Percentiles rank a stretch among this genome's conserved stretches.
Evolutionary conservation across 1,284 basidiomycete genomes (phyloP).

Genomic region (Ustilago nuda): DNA sequence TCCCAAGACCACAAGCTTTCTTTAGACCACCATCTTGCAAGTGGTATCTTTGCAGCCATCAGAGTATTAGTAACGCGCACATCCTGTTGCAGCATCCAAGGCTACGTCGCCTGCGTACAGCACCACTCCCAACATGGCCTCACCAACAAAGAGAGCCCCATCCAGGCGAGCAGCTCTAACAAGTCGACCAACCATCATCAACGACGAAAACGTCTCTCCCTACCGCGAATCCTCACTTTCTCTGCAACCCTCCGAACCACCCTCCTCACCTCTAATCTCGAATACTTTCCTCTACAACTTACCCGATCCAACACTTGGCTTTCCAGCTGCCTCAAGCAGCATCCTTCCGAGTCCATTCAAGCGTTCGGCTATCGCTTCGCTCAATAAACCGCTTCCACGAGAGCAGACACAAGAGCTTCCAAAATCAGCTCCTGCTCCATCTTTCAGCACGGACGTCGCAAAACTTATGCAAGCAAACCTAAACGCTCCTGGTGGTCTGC

Average conservation of each 20-base stretch:
- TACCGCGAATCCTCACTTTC: constrained; percentile 17
- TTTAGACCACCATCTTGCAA: not conserved
- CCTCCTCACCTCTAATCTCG: constrained; percentile 35
- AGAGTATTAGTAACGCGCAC: not conserved
- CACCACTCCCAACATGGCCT: constrained; percentile 16
- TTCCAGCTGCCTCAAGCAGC: constrained; percentile 10
- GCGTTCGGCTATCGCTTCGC: constrained; percentile 26
- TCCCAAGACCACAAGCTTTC: not conserved
- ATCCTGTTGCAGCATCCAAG: not conserved
- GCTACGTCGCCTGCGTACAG: not conserved
- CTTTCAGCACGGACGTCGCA: not conserved
- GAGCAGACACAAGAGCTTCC: constrained; percentile 31
- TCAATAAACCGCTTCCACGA: constrained; percentile 39
- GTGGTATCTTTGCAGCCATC: not conserved
- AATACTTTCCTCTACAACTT: constrained; percentile 51
- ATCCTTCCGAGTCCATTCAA: constrained; percentile 28
- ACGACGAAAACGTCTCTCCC: constrained; percentile 42
- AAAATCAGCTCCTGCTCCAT: constrained; percentile 8
- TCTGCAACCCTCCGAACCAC: constrained; percentile 21
- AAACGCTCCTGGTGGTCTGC: constrained; percentile 38
- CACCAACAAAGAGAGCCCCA: constrained; percentile 20
- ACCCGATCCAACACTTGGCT: constrained; percentile 39
- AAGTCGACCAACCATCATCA: constrained; percentile 1
- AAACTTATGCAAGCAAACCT: constrained; percentile 20
- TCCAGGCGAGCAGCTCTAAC: constrained; percentile 11